A percentile compares a stretch with the other conserved stretches of the same genome.
Evolutionary conservation across 1,139 yeast genomes (phyloP).

Genomic region (Saccharomyces hybrid): DNA sequence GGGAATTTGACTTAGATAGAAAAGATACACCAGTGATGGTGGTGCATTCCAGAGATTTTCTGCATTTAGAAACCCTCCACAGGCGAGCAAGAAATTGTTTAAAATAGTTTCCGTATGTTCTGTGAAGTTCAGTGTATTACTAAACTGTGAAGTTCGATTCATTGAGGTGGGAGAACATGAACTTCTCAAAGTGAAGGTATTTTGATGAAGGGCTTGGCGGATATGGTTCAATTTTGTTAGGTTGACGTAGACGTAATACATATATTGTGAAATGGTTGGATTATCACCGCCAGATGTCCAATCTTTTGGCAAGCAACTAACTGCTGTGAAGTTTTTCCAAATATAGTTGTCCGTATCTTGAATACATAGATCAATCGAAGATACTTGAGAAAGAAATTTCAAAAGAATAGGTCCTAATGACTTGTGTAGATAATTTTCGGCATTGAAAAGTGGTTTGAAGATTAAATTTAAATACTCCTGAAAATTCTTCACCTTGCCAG

Average conservation of each 20-base stretch:
- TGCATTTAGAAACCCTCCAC: conserved; percentile 14
- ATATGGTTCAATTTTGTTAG: conserved; percentile 8
- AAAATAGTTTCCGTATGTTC: conserved; percentile 15
- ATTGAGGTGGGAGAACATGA: conserved; percentile 8
- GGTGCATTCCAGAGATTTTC: conserved; percentile 14
- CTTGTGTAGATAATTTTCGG: not conserved
- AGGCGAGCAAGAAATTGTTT: conserved; percentile 13
- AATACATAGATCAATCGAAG: conserved; percentile 13
- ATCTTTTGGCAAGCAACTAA: conserved; percentile 8
- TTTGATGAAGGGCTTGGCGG: conserved; percentile 8
- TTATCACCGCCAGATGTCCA: conserved; percentile 17
- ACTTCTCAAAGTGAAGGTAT: conserved; percentile 12
- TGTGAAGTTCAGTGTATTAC: conserved; percentile 9
- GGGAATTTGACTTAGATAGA: conserved; percentile 16
- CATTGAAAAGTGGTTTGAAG: not conserved
- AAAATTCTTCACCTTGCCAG: conserved; percentile 7
- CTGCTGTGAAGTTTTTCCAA: conserved; percentile 11
- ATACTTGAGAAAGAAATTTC: conserved; percentile 12
- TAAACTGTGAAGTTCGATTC: conserved; percentile 15
- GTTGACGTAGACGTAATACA: conserved; percentile 13
- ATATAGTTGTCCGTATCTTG: conserved; percentile 12
- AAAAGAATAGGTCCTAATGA: conserved; percentile 3
- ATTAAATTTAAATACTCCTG: not conserved
- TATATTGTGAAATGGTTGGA: conserved; percentile 16
- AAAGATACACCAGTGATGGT: conserved; percentile 12